Evolutionary conservation across 139 green algal species (phyloP).

Genomic region (Volvox reticuliferus): DNA sequence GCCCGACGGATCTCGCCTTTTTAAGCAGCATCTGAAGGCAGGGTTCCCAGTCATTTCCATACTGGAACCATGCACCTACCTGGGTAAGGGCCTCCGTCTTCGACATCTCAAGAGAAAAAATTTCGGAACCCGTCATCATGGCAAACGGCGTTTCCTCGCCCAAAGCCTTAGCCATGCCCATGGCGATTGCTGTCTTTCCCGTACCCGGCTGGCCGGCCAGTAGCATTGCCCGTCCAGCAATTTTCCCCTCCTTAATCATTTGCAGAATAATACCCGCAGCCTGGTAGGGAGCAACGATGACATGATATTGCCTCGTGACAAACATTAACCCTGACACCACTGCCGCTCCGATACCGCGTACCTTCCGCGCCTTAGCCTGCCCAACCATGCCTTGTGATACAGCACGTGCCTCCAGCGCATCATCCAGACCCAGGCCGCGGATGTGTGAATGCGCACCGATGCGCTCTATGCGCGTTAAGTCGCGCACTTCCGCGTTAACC

Average conservation of each 20-base stretch:
- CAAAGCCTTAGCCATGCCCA: constrained; percentile 96
- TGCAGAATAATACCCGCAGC: constrained; percentile 94
- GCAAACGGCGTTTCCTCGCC: constrained; percentile 98
- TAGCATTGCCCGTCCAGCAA: constrained; percentile 95
- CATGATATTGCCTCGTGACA: not conserved
- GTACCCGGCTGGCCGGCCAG: constrained; percentile 96
- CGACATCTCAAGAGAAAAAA: constrained; percentile 98
- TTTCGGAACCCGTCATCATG: constrained; percentile 97
- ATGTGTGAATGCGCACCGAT: constrained; percentile 99
- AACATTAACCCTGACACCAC: not conserved
- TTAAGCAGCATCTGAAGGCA: too few relatives aligned
- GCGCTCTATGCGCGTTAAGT: constrained; percentile 97
- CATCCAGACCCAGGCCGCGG: constrained; percentile 96
- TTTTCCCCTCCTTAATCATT: constrained; percentile 98
- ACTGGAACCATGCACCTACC: constrained; percentile 53
- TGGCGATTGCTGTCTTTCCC: constrained; percentile 98
- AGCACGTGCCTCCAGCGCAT: constrained; percentile 90
- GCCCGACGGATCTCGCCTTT: too few relatives aligned
- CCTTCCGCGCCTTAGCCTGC: constrained; percentile 91
- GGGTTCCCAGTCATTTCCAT: not conserved
- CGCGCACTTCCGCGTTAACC: constrained; percentile 85
- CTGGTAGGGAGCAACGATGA: constrained; percentile 54
- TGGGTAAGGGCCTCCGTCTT: constrained; percentile 99
- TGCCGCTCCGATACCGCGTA: constrained; percentile 48
- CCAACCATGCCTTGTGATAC: constrained; percentile 98